phyloP scores from a whole-genome alignment of 106 monocot species.

The Dioscorea zingiberensis region DNA sequence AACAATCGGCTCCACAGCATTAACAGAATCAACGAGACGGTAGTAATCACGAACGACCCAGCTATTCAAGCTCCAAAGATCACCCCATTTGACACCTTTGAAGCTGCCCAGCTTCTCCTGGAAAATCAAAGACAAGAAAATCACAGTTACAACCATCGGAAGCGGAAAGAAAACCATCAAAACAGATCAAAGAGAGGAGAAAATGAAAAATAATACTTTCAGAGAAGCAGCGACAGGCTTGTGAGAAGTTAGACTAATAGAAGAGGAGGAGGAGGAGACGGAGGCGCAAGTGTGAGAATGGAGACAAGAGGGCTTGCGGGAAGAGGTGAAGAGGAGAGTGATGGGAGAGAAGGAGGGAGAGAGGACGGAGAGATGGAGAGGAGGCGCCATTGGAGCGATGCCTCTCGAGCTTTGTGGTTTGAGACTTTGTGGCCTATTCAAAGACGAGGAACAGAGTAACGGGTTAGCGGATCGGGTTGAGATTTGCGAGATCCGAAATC shows the following conservation, averaged over 20 bases:
- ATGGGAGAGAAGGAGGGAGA: neutral
- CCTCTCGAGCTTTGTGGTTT: too few species aligned
- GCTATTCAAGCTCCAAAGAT: constrained; percentile 69
- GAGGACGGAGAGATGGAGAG: constrained; percentile 8
- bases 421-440: too few species aligned
- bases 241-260: neutral
- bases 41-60: constrained; percentile 94
- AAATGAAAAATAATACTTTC: constrained; percentile 1
- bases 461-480: too few species aligned
- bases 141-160: neutral
- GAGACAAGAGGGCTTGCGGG: neutral
- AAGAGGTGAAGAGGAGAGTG: neutral
- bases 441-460: too few species aligned
- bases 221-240: neutral
- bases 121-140: neutral
- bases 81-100: constrained; percentile 49
- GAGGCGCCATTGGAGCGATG: neutral
- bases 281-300: neutral
- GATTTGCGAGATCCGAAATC: too few species aligned
- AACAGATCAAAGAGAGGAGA: neutral
- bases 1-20: constrained; percentile 46
- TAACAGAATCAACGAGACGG: constrained; percentile 74
- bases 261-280: neutral
- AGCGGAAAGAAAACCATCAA: neutral
- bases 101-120: constrained; percentile 21